Conservation (phyloP, 768 basidiomycete species). For the Nevesoporus exiguus region DNA sequence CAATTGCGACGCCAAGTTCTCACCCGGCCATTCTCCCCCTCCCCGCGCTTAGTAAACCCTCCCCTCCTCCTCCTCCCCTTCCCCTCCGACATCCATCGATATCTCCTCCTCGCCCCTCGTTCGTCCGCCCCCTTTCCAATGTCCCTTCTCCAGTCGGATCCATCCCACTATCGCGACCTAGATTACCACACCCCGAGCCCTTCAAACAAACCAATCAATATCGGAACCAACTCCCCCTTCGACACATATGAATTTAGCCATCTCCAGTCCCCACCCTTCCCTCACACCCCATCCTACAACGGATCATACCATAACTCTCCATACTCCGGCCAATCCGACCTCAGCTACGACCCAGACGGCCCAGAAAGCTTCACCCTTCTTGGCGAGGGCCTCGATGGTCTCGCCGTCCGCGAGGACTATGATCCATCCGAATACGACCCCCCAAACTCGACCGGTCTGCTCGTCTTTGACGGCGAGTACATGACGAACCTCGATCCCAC, state of each 20-base stretch:
- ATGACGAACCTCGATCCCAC: conserved; percentile 33
- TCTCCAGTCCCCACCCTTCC: conserved; percentile 39
- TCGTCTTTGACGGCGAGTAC: conserved; percentile 58
- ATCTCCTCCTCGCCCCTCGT: neutral
- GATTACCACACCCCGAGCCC: conserved; percentile 29
- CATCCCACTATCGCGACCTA: conserved; percentile 16
- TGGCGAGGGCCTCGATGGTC: conserved; percentile 40
- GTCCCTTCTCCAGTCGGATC: conserved; percentile 31
- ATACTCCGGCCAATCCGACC: conserved; percentile 67
- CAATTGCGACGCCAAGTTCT: conserved; percentile 24
- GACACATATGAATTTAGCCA: conserved; percentile 40
- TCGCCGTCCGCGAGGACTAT: conserved; percentile 49
- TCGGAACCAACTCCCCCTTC: conserved; percentile 29
- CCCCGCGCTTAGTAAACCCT: conserved; percentile 18
- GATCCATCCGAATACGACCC: conserved; percentile 72
- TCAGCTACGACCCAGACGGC: conserved; percentile 48
- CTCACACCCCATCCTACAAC: conserved; percentile 55
- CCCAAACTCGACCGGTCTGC: conserved; percentile 45
- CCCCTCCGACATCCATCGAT: conserved; percentile 4
- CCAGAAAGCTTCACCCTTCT: conserved; percentile 49
- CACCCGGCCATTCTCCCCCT: conserved; percentile 24
- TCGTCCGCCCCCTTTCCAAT: conserved; percentile 6
- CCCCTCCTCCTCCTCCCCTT: conserved; percentile 1
- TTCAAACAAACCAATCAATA: conserved; percentile 25
- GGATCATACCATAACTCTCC: conserved; percentile 71